Conservation (phyloP, 805 yeast species). For the Starmerella apis region DNA sequence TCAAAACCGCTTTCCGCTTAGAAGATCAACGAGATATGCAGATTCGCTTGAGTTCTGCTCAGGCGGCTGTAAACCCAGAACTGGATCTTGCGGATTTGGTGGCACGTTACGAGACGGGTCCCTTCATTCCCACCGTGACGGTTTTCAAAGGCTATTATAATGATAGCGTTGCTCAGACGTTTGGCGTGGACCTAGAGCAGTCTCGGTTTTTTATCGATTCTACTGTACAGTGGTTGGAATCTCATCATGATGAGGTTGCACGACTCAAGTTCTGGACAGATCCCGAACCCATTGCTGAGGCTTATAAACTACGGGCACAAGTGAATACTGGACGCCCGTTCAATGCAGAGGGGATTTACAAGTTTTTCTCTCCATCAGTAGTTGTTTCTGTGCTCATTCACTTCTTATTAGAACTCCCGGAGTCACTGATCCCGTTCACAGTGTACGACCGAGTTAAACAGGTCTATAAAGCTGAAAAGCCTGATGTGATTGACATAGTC, state of each 20-base stretch:
- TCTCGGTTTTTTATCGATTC: slow-evolving; percentile 56
- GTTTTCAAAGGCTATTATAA: slow-evolving; percentile 65
- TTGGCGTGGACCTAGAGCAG: slow-evolving; percentile 63
- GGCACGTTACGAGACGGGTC: slow-evolving; percentile 56
- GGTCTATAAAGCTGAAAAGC: slow-evolving; percentile 35
- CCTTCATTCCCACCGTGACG: slow-evolving; percentile 57
- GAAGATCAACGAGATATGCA: slow-evolving; percentile 38
- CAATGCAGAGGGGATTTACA: slow-evolving; percentile 29
- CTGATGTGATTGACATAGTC: slow-evolving; percentile 19
- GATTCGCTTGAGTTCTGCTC: slow-evolving; percentile 43
- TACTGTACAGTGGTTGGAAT: slow-evolving; percentile 42
- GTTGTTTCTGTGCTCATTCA: slow-evolving; percentile 55
- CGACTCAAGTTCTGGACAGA: slow-evolving; percentile 39
- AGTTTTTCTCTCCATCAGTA: slow-evolving; percentile 38
- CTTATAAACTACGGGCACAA: slow-evolving; percentile 48
- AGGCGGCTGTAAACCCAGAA: slow-evolving; percentile 53
- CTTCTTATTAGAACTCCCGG: slow-evolving; percentile 65
- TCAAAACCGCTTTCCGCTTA: slow-evolving; percentile 38
- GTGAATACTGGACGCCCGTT: slow-evolving; percentile 31
- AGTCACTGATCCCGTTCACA: slow-evolving; percentile 53
- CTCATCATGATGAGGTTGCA: slow-evolving; percentile 7
- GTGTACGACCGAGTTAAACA: slow-evolving; percentile 51
- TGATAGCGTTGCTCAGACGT: slow-evolving; percentile 51
- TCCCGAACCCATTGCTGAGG: slow-evolving; percentile 45
- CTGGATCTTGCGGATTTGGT: slow-evolving; percentile 52